Conservation (phyloP, 441 rosid genomes). For the Croton setiger region DNA sequence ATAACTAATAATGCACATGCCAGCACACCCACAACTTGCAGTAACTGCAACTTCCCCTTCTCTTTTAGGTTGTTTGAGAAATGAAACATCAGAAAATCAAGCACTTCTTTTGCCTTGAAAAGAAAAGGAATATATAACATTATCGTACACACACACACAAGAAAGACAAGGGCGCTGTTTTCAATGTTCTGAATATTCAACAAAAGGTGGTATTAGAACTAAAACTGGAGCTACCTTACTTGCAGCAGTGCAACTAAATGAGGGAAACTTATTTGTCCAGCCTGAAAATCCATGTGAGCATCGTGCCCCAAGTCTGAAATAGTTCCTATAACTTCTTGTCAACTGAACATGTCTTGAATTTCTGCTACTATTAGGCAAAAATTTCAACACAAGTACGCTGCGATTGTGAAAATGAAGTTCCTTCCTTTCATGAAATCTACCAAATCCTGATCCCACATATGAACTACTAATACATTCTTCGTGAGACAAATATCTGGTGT, state of each 20-base stretch:
- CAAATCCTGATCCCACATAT: slow-evolving; percentile 29
- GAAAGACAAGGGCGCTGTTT: too few relatives aligned
- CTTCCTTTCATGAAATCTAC: slow-evolving; percentile 34
- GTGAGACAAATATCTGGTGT: slow-evolving; percentile 41
- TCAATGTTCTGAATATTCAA: slow-evolving; percentile 3
- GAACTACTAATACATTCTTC: slow-evolving; percentile 37
- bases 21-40: slow-evolving; percentile 50
- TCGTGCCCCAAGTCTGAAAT: slow-evolving; percentile 22
- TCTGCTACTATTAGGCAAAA: slow-evolving; percentile 32
- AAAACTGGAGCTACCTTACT: slow-evolving; percentile 42
- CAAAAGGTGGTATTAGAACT: slow-evolving; percentile 1
- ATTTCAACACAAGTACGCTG: slow-evolving; percentile 33
- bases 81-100: slow-evolving; percentile 35
- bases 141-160: too few relatives aligned
- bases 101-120: slow-evolving; percentile 39
- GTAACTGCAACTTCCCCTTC: slow-evolving; percentile 34
- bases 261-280: slow-evolving; percentile 28
- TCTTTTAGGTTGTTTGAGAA: slow-evolving; percentile 34
- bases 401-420: slow-evolving; percentile 26
- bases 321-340: slow-evolving; percentile 26
- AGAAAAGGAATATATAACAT: background rate
- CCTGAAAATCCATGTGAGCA: slow-evolving; percentile 32
- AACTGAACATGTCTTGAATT: slow-evolving; percentile 28
- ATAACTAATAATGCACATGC: slow-evolving; percentile 59
- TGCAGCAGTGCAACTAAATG: slow-evolving; percentile 23